phyloP scores from a whole-genome alignment of 2,329 filamentous ascomycete genomes.

The Penicillium aurantiogriseum region DNA sequence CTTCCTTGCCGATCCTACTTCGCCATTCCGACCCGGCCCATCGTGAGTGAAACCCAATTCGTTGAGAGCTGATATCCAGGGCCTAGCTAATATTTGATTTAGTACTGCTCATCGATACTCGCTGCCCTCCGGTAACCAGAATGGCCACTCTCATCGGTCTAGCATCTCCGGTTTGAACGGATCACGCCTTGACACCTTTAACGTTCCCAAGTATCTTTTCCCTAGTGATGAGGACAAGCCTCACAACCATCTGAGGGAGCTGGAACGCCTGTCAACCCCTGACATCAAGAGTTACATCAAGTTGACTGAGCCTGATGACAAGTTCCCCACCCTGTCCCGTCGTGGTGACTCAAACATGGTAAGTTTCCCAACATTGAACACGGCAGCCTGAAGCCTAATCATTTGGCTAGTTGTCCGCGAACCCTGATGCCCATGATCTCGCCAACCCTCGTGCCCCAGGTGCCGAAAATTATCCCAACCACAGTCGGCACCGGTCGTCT shows the following conservation, averaged over 20 bases:
- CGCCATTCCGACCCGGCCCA: constrained; percentile 70
- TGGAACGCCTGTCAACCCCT: constrained; percentile 56
- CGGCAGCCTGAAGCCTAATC: constrained; percentile 38
- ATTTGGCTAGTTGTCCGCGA: constrained; percentile 68
- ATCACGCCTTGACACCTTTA: constrained; percentile 72
- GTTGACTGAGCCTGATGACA: constrained; percentile 73
- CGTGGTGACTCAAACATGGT: constrained; percentile 56
- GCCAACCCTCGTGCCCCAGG: constrained; percentile 67
- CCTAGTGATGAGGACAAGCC: constrained; percentile 71
- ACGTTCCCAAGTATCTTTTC: constrained; percentile 82
- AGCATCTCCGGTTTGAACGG: constrained; percentile 29
- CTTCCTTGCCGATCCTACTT: constrained; percentile 60
- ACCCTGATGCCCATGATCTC: constrained; percentile 77
- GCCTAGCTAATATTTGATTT: constrained; percentile 5
- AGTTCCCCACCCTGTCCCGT: constrained; percentile 68
- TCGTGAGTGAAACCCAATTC: constrained; percentile 63
- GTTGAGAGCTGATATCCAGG: neutral
- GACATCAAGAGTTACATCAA: constrained; percentile 69
- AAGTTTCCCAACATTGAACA: constrained; percentile 31
- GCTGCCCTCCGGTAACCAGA: constrained; percentile 69
- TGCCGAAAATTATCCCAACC: constrained; percentile 64
- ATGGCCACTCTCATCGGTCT: constrained; percentile 30
- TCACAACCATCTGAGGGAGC: constrained; percentile 40
- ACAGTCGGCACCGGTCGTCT: constrained; percentile 66
- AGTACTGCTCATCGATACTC: constrained; percentile 78